These are phyloP conservation scores for Aspergillus wentii DNA, from an alignment of 495 filamentous ascomycete genomes.

Conservation along the genomic window DNA sequence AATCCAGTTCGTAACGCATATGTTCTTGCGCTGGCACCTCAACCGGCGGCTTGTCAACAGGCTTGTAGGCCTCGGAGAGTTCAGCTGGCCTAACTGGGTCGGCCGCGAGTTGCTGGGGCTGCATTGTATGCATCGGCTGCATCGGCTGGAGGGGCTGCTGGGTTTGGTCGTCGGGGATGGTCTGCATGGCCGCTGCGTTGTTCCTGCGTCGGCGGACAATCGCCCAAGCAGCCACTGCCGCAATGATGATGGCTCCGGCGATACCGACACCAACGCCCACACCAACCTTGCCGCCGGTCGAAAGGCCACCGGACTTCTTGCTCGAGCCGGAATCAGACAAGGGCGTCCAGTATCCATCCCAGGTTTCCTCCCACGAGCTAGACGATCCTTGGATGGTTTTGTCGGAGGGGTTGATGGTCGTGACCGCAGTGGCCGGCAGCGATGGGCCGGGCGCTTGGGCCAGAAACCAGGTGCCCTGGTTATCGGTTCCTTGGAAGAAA, in stretches of 20 bases:
- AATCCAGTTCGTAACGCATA: too few species aligned
- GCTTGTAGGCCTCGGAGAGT: too few species aligned
- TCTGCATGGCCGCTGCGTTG: too few species aligned
- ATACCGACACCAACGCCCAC: neutral
- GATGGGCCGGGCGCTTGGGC: slow-evolving; percentile 48
- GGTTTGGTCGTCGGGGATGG: too few species aligned
- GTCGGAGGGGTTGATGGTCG: neutral
- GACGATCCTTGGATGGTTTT: slow-evolving; percentile 1
- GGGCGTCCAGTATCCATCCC: slow-evolving; percentile 1
- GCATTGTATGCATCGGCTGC: too few species aligned
- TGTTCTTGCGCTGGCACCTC: too few species aligned
- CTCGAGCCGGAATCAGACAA: neutral
- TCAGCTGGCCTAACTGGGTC: too few species aligned
- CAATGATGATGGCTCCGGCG: neutral
- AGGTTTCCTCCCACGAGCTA: slow-evolving; percentile 3
- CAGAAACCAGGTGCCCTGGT: slow-evolving; percentile 33
- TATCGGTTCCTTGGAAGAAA: slow-evolving; percentile 25
- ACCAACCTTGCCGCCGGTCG: neutral
- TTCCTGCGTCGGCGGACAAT: too few species aligned
- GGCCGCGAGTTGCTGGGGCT: too few species aligned
- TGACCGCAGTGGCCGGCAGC: slow-evolving; percentile 4
- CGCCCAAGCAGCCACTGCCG: neutral
- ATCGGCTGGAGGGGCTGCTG: too few species aligned
- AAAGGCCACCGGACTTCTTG: neutral
- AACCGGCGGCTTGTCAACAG: too few species aligned